Evolutionary conservation across 352 stramenopile species (phyloP).

Genomic region (Globisporangium cederbergense): DNA sequence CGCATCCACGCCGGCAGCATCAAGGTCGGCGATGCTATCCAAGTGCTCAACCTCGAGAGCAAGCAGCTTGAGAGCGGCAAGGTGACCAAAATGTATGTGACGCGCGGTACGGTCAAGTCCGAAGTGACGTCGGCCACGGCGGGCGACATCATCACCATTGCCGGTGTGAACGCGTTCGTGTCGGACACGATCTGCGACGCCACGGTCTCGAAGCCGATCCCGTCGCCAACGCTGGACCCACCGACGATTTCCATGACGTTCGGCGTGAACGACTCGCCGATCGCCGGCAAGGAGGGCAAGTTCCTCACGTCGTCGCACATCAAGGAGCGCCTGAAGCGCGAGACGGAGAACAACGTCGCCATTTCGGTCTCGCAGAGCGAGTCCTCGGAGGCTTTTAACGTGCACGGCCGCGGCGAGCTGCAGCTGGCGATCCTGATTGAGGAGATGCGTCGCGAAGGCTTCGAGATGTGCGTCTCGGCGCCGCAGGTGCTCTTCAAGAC

Average conservation of each 20-base stretch:
- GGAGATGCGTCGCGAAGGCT: constrained; percentile 98
- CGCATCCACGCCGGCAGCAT: constrained; percentile 93
- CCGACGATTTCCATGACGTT: constrained; percentile 99
- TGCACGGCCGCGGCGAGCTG: constrained; percentile 95
- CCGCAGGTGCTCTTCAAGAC: constrained; percentile 94
- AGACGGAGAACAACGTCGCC: constrained; percentile 98
- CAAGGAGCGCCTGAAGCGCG: constrained; percentile 90
- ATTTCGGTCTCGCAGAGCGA: constrained; percentile 88
- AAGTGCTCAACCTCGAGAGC: constrained; percentile 86
- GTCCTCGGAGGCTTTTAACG: constrained; percentile 92
- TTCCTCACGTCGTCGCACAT: constrained; percentile 96
- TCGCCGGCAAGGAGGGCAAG: constrained; percentile 95
- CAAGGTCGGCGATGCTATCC: constrained; percentile 87
- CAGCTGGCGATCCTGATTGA: constrained; percentile 99
- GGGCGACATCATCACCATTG: constrained; percentile 97
- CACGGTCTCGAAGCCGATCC: constrained; percentile 77
- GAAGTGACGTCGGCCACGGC: constrained; percentile 87
- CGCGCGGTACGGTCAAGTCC: constrained; percentile 70
- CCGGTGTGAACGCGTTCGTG: constrained; percentile 90
- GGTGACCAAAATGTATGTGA: constrained; percentile 90
- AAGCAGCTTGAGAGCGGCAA: constrained; percentile 74
- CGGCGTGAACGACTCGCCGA: constrained; percentile 95
- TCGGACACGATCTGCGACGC: constrained; percentile 88
- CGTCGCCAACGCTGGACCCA: constrained; percentile 93
- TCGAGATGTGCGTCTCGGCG: constrained; percentile 97